phyloP scores from a whole-genome alignment of 106 monocot species.

The Posidonia australis region DNA sequence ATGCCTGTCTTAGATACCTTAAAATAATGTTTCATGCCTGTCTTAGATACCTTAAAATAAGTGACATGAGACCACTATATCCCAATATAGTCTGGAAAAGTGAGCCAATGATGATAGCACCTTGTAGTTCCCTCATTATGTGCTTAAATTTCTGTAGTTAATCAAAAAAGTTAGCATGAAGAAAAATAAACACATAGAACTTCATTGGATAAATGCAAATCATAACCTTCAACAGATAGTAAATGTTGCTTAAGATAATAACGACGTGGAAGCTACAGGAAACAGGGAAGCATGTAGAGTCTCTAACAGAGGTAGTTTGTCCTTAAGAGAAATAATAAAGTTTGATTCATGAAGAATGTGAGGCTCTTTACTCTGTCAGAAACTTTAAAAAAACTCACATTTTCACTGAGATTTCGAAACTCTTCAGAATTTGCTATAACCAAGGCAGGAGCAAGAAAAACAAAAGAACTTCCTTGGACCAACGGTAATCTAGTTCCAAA shows the following conservation, averaged over 20 bases:
- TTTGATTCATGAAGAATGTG: too few species aligned
- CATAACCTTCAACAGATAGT: too few species aligned
- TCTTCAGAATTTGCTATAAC: slow-evolving; percentile 88
- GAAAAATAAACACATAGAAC: background rate
- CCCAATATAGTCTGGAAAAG: slow-evolving; percentile 80
- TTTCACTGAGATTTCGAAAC: slow-evolving; percentile 90
- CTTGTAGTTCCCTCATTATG: slow-evolving; percentile 95
- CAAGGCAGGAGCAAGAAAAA: slow-evolving; percentile 89
- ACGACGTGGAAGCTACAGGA: too few species aligned
- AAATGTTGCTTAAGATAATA: too few species aligned
- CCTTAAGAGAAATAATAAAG: too few species aligned
- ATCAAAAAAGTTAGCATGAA: background rate
- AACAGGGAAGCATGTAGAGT: too few species aligned
- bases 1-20: too few species aligned
- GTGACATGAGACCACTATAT: slow-evolving; percentile 95
- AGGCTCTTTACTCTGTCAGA: too few species aligned
- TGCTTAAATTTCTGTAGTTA: slow-evolving; percentile 91
- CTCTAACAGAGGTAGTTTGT: too few species aligned
- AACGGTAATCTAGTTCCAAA: slow-evolving; percentile 89
- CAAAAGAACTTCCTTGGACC: slow-evolving; percentile 98
- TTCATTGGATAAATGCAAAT: background rate
- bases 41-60: slow-evolving; percentile 94
- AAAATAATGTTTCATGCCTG: too few species aligned
- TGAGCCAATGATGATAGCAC: slow-evolving; percentile 86
- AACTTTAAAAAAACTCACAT: slow-evolving; percentile 39